Conservation (phyloP, 2,329 filamentous ascomycete genomes). For the Claviceps fusiformis region DNA sequence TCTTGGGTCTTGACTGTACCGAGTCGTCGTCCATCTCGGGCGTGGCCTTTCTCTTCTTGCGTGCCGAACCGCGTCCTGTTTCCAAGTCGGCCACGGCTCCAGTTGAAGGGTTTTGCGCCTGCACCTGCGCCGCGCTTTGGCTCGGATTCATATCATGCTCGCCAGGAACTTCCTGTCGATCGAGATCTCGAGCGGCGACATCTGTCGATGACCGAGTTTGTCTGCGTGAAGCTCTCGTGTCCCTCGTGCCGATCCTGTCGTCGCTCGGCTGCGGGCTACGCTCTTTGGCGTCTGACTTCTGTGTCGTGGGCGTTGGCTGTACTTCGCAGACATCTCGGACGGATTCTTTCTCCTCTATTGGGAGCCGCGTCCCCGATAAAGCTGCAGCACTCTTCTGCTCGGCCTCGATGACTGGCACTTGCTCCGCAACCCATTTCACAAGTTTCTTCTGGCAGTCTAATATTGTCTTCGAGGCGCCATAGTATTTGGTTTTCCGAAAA, state of each 20-base stretch:
- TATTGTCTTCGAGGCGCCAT: constrained; percentile 6
- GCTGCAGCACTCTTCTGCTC: constrained; percentile 5
- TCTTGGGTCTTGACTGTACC: too few species aligned
- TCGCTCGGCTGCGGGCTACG: not conserved
- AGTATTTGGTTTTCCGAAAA: constrained; percentile 4
- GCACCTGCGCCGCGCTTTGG: not conserved
- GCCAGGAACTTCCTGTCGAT: too few species aligned
- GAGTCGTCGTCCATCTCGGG: too few species aligned
- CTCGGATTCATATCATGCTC: not conserved
- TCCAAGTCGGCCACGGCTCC: not conserved
- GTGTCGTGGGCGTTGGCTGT: constrained; percentile 1
- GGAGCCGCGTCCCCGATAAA: not conserved
- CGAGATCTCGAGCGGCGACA: too few species aligned
- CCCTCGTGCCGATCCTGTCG: not conserved
- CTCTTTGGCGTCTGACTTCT: not conserved
- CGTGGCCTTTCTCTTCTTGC: not conserved
- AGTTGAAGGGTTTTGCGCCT: not conserved
- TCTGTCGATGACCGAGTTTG: too few species aligned
- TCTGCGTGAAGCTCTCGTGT: not conserved
- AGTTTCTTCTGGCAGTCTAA: constrained; percentile 9
- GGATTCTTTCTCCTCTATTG: not conserved
- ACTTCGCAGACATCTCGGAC: not conserved
- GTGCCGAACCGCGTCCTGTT: too few species aligned
- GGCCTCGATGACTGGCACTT: constrained; percentile 13
- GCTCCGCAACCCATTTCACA: constrained; percentile 14